Evolutionary conservation across 2,329 filamentous ascomycete species (phyloP).

Genomic region (Penicillium decumbens): DNA sequence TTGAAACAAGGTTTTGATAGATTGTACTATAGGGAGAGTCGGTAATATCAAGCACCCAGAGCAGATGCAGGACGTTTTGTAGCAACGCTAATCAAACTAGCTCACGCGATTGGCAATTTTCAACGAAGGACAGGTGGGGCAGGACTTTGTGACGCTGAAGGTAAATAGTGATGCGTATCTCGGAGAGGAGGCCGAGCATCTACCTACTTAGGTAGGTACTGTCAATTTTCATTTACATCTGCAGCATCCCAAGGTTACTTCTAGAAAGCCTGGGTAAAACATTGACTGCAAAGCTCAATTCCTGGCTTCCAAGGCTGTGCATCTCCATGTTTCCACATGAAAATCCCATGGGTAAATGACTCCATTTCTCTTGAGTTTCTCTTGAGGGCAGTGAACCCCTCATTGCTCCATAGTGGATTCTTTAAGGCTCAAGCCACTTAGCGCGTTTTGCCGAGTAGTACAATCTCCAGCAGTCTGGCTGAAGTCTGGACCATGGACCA

Average conservation of each 20-base stretch:
- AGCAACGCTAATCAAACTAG: not conserved
- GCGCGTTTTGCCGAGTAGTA: constrained; percentile 31
- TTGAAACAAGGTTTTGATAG: not conserved
- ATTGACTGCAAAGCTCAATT: not conserved
- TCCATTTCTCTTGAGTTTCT: not conserved
- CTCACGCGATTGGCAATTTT: constrained; percentile 2
- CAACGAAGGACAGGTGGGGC: constrained; percentile 11
- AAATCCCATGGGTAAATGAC: constrained; percentile 6
- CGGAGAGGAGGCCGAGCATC: constrained; percentile 6
- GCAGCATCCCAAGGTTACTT: not conserved
- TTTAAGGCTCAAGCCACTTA: constrained; percentile 1
- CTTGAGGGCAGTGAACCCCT: not conserved
- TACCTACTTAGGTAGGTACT: too few relatives aligned
- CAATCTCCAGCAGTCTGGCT: not conserved
- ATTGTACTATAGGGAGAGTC: not conserved
- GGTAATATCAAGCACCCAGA: not conserved
- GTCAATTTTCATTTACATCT: not conserved
- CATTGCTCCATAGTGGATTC: not conserved
- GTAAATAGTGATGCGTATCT: constrained; percentile 4
- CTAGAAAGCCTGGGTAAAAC: not conserved
- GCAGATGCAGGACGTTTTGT: not conserved
- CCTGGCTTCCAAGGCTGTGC: not conserved
- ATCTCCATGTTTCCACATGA: not conserved
- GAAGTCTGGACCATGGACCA: not conserved
- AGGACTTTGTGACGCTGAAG: constrained; percentile 1